Conservation (phyloP, 2,329 filamentous ascomycete species). For the Nannizziopsis arthrosporioides region DNA sequence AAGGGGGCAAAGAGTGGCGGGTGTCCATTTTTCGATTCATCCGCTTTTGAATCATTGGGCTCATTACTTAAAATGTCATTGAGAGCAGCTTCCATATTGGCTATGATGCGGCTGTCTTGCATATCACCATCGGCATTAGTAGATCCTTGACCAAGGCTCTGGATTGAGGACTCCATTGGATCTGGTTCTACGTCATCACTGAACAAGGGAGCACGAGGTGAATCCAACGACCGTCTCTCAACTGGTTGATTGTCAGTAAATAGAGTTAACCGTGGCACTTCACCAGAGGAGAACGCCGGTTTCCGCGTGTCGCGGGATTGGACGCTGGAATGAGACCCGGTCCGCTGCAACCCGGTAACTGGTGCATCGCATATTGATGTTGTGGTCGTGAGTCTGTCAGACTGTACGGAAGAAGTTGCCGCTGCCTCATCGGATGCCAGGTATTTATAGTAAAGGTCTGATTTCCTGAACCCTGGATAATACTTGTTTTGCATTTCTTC, state of each 20-base stretch:
- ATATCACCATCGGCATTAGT: constrained; percentile 41
- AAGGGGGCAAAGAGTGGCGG: constrained; percentile 37
- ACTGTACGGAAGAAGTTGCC: constrained; percentile 17
- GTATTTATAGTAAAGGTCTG: constrained; percentile 93
- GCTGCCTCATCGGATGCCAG: constrained; percentile 67
- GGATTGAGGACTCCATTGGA: constrained; percentile 60
- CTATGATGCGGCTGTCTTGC: constrained; percentile 68
- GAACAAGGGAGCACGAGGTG: constrained; percentile 52
- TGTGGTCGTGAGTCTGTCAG: constrained; percentile 12
- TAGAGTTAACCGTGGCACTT: constrained; percentile 33
- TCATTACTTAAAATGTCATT: constrained; percentile 84
- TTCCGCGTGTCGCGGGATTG: constrained; percentile 44
- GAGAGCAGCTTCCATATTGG: constrained; percentile 84
- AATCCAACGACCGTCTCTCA: constrained; percentile 60
- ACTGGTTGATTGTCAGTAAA: constrained; percentile 31
- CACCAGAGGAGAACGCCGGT: constrained; percentile 49
- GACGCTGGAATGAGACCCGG: constrained; percentile 36
- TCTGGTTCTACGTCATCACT: constrained; percentile 67
- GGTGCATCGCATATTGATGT: constrained; percentile 21
- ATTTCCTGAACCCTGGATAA: constrained; percentile 78
- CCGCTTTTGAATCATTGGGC: constrained; percentile 50
- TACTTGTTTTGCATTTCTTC: constrained; percentile 72
- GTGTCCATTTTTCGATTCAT: constrained; percentile 23
- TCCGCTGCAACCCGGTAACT: constrained; percentile 37
- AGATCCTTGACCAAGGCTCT: constrained; percentile 67